Conservation (phyloP, 345 rosid genomes). For the Odontarrhena argentea region DNA sequence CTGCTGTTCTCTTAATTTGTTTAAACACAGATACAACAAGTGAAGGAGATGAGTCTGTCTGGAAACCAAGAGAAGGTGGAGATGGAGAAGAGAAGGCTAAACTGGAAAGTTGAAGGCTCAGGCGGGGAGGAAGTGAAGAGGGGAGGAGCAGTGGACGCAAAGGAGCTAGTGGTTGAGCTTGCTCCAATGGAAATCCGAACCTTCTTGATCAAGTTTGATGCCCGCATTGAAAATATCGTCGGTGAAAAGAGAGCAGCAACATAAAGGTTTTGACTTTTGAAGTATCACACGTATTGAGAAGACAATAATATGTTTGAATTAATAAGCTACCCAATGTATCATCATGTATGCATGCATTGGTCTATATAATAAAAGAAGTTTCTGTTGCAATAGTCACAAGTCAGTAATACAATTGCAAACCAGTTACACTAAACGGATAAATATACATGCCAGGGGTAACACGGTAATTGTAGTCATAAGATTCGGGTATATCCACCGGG, state of each 20-base stretch:
- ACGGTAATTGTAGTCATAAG: neutral
- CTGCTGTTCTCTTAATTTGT: neutral
- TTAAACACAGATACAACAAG: slow-evolving; percentile 61
- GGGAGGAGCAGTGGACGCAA: slow-evolving; percentile 65
- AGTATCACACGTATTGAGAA: neutral
- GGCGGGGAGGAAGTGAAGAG: slow-evolving; percentile 42
- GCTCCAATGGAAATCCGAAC: slow-evolving; percentile 95
- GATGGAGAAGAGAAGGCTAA: slow-evolving; percentile 81
- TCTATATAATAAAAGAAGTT: too few relatives aligned
- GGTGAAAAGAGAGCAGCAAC: slow-evolving; percentile 27
- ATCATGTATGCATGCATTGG: too few relatives aligned
- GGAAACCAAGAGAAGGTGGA: slow-evolving; percentile 79
- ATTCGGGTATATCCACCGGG: slow-evolving; percentile 27
- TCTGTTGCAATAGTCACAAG: too few relatives aligned
- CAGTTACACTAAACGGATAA: too few relatives aligned
- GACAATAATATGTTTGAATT: too few relatives aligned
- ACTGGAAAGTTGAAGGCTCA: slow-evolving; percentile 68
- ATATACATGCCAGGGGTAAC: neutral
- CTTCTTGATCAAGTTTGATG: slow-evolving; percentile 47
- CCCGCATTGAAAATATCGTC: slow-evolving; percentile 32
- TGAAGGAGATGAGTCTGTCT: slow-evolving; percentile 73
- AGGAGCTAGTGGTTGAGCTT: slow-evolving; percentile 70
- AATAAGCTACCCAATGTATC: too few relatives aligned
- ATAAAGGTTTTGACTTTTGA: neutral
- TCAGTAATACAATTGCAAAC: too few relatives aligned